Evolutionary conservation across 2,329 filamentous ascomycete species (phyloP).

Genomic region (Colletotrichum spinosum): DNA sequence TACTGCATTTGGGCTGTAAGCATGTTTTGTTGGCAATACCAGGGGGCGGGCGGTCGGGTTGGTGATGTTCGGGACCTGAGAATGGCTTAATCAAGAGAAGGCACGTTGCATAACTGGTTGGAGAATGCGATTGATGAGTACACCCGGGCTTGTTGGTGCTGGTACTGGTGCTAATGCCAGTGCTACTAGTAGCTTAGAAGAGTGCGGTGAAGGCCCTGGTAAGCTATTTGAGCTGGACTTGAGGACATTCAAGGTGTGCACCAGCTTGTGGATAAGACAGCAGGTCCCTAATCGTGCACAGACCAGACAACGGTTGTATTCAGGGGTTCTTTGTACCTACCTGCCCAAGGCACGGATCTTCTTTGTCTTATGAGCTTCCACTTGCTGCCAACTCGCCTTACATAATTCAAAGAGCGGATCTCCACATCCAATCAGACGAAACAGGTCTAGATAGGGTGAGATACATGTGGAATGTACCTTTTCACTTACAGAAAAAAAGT

Average conservation of each 20-base stretch:
- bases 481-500: conserved; percentile 38
- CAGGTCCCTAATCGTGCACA: conserved; percentile 30
- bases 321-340: background rate
- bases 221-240: background rate
- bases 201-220: background rate
- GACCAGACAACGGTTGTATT: conserved; percentile 10
- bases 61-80: conserved; percentile 29
- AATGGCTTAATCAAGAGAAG: conserved; percentile 32
- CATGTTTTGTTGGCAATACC: conserved; percentile 30
- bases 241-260: conserved; percentile 3
- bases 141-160: conserved; percentile 20
- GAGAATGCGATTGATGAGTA: conserved; percentile 27
- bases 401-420: conserved; percentile 7
- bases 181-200: background rate
- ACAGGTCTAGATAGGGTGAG: background rate
- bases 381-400: conserved; percentile 1
- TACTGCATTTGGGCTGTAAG: conserved; percentile 26
- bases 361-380: background rate
- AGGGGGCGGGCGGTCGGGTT: conserved; percentile 18
- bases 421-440: conserved; percentile 3
- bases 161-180: conserved; percentile 7
- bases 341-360: background rate
- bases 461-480: conserved; percentile 30
- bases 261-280: conserved; percentile 2
- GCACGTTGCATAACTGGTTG: conserved; percentile 36